Conservation (phyloP, 1,284 basidiomycete species). For the Xanthoconium separans region DNA sequence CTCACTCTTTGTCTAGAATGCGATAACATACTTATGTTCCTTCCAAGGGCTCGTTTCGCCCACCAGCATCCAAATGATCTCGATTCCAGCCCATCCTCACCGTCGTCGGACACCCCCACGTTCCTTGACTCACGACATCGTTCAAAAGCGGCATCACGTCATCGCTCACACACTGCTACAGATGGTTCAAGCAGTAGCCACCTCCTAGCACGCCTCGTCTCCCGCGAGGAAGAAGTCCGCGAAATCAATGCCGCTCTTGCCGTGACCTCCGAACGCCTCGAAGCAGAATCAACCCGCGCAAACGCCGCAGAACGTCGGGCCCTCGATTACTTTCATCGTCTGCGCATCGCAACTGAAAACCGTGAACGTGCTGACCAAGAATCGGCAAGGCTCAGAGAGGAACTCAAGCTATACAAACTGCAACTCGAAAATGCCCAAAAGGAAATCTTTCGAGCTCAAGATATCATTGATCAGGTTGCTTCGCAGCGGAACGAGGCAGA, state of each 20-base stretch:
- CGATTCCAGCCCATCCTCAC: slow-evolving; percentile 30
- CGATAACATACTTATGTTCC: background rate
- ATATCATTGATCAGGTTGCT: slow-evolving; percentile 43
- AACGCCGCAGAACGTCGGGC: slow-evolving; percentile 46
- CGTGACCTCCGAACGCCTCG: slow-evolving; percentile 41
- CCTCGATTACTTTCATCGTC: slow-evolving; percentile 42
- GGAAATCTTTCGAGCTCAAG: slow-evolving; percentile 48
- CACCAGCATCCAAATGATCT: slow-evolving; percentile 32
- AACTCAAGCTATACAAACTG: slow-evolving; percentile 45
- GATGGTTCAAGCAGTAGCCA: slow-evolving; percentile 33
- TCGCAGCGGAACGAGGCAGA: slow-evolving; percentile 44
- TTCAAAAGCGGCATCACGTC: slow-evolving; percentile 28
- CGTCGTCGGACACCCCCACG: slow-evolving; percentile 22
- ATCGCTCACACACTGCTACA: slow-evolving; percentile 26
- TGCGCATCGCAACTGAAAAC: slow-evolving; percentile 41
- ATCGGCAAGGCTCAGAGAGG: slow-evolving; percentile 39
- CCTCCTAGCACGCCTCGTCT: slow-evolving; percentile 36
- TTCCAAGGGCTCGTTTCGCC: slow-evolving; percentile 24
- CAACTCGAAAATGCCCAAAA: slow-evolving; percentile 48
- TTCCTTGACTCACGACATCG: slow-evolving; percentile 21
- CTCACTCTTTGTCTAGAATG: background rate
- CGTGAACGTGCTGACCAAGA: slow-evolving; percentile 43
- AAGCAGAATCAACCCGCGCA: slow-evolving; percentile 44
- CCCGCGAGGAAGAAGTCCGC: slow-evolving; percentile 40
- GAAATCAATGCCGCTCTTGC: slow-evolving; percentile 39